Base-by-base conservation (phyloP, 495 filamentous ascomycete genomes). In the Rhizodiscina lignyota region DNA sequence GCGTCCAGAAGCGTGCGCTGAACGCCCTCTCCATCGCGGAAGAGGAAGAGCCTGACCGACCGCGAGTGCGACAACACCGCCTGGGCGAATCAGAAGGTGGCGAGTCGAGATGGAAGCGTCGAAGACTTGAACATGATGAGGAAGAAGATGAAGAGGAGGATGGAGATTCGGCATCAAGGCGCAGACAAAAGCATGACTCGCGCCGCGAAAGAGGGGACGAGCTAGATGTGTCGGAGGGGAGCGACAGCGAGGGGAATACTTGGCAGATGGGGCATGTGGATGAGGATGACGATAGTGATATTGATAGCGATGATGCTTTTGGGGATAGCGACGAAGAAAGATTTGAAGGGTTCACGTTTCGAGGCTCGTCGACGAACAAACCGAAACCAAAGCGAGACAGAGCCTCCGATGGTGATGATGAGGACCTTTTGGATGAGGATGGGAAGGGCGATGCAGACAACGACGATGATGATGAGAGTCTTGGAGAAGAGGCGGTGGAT, bases 231-330 rank as follows among this genome's bases (percentile, higher is more conserved):
- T 62, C 67, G 22, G 50, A 52, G 30, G 82, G 83, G 2, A 83
- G 74, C 36, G 87, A 94, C 48, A 82, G 77, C 36, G 83, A 93
- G 41, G 86, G 84, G 15, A 78, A 89, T 54, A 67, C 81, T 45
- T 97, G 89, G 89, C 77, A 66, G 43, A 52, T 91, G 24, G 83
- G 83, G 32, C 66, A 80, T 39, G 74, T 75, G 13, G 73, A 67
- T 32, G 48, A 45, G 11, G 57, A 59, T 31, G 48, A 49, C 17
- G 57, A 59, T 34, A 50, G 44, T n/a, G 54, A 79, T 65, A 38
- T 96, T 32, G 84, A 96, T 51, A 84, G 77, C 42, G 87, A 94
- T 39, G 87, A 94, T 50, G 87, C 87, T 21, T 79, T 94, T 64
- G 87, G 85, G 5, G 77, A 72, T 56, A 37, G 66, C 57, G 30